Conservation (phyloP, 2,329 filamentous ascomycete genomes). For the Acephala macrosclerotiorum region DNA sequence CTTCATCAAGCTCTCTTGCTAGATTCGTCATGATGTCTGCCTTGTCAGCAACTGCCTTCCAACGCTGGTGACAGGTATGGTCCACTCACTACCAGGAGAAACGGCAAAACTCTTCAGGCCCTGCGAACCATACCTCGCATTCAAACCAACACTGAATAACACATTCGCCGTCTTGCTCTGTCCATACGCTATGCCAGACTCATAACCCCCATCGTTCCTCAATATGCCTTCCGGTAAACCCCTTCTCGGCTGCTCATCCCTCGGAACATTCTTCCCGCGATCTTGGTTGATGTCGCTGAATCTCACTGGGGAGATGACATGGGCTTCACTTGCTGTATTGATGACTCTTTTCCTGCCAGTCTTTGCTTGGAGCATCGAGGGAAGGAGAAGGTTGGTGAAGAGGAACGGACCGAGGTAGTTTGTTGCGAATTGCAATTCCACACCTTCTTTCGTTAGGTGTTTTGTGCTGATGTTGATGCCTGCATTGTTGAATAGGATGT, state of each 20-base stretch:
- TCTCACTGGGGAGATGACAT: constrained; percentile 40
- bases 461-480: constrained; percentile 28
- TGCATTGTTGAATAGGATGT: constrained; percentile 37
- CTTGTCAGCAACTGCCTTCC: background rate
- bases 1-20: constrained; percentile 19
- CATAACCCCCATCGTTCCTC: constrained; percentile 28
- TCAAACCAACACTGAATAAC: constrained; percentile 30
- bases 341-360: constrained; percentile 24
- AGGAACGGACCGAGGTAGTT: constrained; percentile 35
- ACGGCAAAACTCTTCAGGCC: constrained; percentile 27
- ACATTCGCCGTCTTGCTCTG: constrained; percentile 56
- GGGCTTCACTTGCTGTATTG: constrained; percentile 30
- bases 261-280: constrained; percentile 34
- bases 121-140: constrained; percentile 17
- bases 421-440: constrained; percentile 34
- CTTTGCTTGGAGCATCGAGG: background rate
- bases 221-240: constrained; percentile 23
- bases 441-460: constrained; percentile 22
- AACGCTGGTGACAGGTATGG: background rate
- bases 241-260: constrained; percentile 23
- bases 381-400: constrained; percentile 30
- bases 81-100: constrained; percentile 35
- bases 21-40: constrained; percentile 30
- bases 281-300: constrained; percentile 35
- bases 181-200: constrained; percentile 47